These are phyloP conservation scores for Trametes cubensis DNA, from an alignment of 768 basidiomycete species.

Conservation along the genomic window DNA sequence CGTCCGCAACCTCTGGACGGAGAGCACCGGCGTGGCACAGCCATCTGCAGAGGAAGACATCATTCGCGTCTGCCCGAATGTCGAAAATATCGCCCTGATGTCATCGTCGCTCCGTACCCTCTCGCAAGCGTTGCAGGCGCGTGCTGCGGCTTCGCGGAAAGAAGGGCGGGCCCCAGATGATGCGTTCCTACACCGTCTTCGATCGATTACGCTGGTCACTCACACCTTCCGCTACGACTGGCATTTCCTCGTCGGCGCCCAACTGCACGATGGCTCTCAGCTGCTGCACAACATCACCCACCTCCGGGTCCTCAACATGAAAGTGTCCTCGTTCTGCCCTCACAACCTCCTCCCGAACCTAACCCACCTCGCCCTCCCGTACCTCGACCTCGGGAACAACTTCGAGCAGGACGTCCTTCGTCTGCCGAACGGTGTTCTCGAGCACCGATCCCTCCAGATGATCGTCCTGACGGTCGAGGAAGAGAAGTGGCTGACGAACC, in stretches of 20 bases:
- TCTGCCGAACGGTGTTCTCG: conserved; percentile 22
- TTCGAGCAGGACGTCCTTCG: conserved; percentile 20
- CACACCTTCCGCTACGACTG: conserved; percentile 29
- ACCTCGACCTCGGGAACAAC: conserved; percentile 29
- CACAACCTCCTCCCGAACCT: conserved; percentile 30
- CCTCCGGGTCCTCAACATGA: conserved; percentile 28
- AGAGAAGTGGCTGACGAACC: conserved; percentile 25
- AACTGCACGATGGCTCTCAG: conserved; percentile 9
- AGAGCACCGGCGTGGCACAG: conserved; percentile 23
- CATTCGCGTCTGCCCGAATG: conserved; percentile 24
- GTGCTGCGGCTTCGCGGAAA: not conserved
- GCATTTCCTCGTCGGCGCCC: conserved; percentile 25
- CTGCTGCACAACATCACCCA: conserved; percentile 31
- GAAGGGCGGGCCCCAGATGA: not conserved
- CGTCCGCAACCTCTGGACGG: conserved; percentile 31
- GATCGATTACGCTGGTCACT: conserved; percentile 27
- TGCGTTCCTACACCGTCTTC: conserved; percentile 15
- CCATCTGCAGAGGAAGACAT: conserved; percentile 25
- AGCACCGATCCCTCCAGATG: conserved; percentile 25
- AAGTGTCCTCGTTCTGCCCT: conserved; percentile 26
- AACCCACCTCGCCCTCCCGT: conserved; percentile 32
- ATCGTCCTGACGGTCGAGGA: conserved; percentile 31
- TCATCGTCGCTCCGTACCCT: conserved; percentile 27
- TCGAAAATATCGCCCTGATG: conserved; percentile 29
- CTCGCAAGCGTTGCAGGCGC: conserved; percentile 13